Conservation (phyloP, 148 eudicot species). For the Nyssa sinensis region DNA sequence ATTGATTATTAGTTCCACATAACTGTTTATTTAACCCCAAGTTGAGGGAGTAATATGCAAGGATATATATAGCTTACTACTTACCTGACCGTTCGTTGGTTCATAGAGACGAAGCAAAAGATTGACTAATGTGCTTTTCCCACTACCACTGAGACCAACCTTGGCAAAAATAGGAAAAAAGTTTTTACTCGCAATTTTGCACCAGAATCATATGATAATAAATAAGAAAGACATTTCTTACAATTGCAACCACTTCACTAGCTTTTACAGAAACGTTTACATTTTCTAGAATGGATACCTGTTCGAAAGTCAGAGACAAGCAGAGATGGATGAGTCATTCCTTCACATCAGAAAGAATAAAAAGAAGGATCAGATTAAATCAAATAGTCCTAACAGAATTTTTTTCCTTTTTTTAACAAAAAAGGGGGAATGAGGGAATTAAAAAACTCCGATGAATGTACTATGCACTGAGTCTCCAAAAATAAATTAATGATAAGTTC, state of each 20-base stretch:
- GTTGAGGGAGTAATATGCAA: background rate
- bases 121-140: conserved; percentile 56
- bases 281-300: conserved; percentile 53
- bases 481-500: background rate
- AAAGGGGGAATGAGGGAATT: background rate
- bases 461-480: background rate
- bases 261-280: conserved; percentile 43
- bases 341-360: background rate
- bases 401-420: no score
- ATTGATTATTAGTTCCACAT: background rate
- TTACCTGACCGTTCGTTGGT: conserved; percentile 50
- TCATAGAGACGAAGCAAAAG: conserved; percentile 55
- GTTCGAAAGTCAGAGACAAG: conserved; percentile 22
- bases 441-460: background rate
- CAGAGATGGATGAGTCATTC: conserved; percentile 10
- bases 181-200: background rate
- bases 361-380: background rate
- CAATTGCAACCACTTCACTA: conserved; percentile 57
- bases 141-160: conserved; percentile 61
- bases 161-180: conserved; percentile 18
- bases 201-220: conserved; percentile 5
- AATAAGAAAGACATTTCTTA: conserved; percentile 26
- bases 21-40: background rate
- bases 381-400: background rate
- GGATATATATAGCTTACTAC: conserved; percentile 21